Base-by-base conservation (phyloP, 2,329 filamentous ascomycete genomes). In the Aspergillus carbonarius region DNA sequence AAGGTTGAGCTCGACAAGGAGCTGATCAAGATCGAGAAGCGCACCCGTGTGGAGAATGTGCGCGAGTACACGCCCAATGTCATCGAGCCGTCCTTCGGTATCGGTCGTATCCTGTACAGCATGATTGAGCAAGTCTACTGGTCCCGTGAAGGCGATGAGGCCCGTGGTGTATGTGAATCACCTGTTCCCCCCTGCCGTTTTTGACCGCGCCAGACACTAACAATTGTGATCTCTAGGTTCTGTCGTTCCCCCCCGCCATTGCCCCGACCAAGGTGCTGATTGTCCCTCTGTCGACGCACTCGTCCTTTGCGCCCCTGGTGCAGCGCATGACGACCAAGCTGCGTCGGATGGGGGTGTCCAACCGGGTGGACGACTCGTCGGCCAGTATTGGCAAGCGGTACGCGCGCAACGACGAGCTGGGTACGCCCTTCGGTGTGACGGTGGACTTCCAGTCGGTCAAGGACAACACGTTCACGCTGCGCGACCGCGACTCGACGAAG, bases 21-120 rank as follows among this genome's bases (percentile, higher is more conserved):
- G 61, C 83, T 96, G 50, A 82, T 99, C 72, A 85, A 82, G 59
- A 92, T 98, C 67, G 90, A 93, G 79, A 92, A 90, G 79, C 86
- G 88, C 68, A 96, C 89, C 67, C 84, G 92, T 63, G 84, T 87
- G 4, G 91, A 96, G 76, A 89, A 96, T 73, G 86, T 88, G 59
- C 86, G 95, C 69, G 93, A 97, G 75, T 99, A 91, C 80, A 96
- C 89, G 0, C 93, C 93, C 60, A 97, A 97, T 72, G 92, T 96
- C 49, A 96, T 98, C 68, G 95, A 99, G 80, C 95, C 93, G 1
- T 98, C 93, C 0, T 99, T 98, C 70, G 93, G 93, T 82, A 96
- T 98, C 71, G 95, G 93, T 60, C 87, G 93, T 68, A 97, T 98
- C 63, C 81, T 98, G 59, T 98, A 96, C 81, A 88, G 90, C 60